phyloP scores from a whole-genome alignment of 228 moss, liverwort and hornwort genomes.

The Sphagnum fallax region DNA sequence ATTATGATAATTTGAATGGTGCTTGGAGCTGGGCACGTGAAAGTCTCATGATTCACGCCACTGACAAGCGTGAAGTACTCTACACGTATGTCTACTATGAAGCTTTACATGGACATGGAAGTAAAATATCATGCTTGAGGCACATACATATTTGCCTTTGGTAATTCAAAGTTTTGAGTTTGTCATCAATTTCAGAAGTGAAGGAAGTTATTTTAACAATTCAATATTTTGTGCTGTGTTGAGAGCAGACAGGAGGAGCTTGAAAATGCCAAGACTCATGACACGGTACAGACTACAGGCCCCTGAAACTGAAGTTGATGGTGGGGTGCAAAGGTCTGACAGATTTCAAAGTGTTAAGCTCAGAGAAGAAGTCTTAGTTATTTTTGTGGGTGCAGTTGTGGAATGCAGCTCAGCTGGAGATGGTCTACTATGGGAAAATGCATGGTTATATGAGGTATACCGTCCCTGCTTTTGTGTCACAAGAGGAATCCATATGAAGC shows the following conservation, averaged over 20 bases:
- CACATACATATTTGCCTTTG: too few relatives aligned
- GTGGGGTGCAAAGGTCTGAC: too few relatives aligned
- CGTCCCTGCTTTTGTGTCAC: background rate
- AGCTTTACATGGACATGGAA: background rate
- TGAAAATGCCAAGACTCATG: constrained; percentile 78
- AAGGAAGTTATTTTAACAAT: too few relatives aligned
- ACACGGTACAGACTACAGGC: constrained; percentile 33
- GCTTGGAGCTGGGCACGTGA: constrained; percentile 96
- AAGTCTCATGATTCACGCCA: constrained; percentile 64
- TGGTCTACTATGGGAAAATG: constrained; percentile 96
- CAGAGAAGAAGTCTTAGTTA: background rate
- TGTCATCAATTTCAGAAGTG: too few relatives aligned
- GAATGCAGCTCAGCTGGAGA: constrained; percentile 96
- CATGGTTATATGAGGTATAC: constrained; percentile 93
- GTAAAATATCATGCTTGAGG: background rate
- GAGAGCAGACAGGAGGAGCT: constrained; percentile 59
- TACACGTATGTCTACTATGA: constrained; percentile 50
- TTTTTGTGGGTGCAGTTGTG: constrained; percentile 50
- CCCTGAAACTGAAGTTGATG: background rate
- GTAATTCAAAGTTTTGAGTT: too few relatives aligned
- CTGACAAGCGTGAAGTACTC: constrained; percentile 64
- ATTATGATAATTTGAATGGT: constrained; percentile 82
- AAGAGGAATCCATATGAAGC: too few relatives aligned
- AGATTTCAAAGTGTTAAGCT: too few relatives aligned
- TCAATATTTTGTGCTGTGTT: background rate